phyloP scores from a whole-genome alignment of 2,329 filamentous ascomycete species.

The Penicillium sp. region DNA sequence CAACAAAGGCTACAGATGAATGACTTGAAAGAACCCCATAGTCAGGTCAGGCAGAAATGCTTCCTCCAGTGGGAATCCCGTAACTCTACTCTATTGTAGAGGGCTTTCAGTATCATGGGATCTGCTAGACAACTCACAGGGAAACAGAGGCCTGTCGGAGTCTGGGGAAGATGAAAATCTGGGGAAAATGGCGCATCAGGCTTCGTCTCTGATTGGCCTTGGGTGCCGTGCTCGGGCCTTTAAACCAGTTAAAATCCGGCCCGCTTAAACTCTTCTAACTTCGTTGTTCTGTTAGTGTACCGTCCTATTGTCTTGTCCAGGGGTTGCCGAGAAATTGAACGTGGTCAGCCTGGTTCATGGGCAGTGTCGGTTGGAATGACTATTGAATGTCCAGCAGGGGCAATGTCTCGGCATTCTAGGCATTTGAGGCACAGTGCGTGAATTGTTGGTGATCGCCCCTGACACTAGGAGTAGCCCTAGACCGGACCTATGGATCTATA shows the following conservation, averaged over 20 bases:
- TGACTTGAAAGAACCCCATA: background rate
- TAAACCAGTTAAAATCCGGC: constrained; percentile 21
- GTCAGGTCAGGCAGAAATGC: background rate
- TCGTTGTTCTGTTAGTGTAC: background rate
- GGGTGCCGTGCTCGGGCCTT: constrained; percentile 14
- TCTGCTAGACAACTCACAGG: background rate
- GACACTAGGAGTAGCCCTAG: constrained; percentile 11
- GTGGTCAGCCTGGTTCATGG: background rate
- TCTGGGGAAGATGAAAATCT: constrained; percentile 27
- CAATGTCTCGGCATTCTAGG: constrained; percentile 4
- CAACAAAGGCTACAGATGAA: too few relatives aligned
- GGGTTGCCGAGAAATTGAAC: background rate
- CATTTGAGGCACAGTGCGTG: constrained; percentile 2
- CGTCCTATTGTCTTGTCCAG: too few relatives aligned
- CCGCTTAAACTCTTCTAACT: constrained; percentile 8
- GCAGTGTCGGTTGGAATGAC: background rate
- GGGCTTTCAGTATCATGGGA: background rate
- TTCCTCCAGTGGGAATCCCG: background rate
- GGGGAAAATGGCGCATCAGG: constrained; percentile 15
- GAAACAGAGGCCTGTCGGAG: constrained; percentile 3
- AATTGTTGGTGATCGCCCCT: constrained; percentile 16
- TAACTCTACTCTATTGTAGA: background rate
- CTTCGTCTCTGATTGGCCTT: constrained; percentile 13
- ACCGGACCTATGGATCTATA: constrained; percentile 16
- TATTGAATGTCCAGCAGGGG: background rate